Evolutionary conservation across 1,284 basidiomycete genomes (phyloP), one percentile per base, ranked within the genome.

Genomic region (Cryptococcus depauperatus): DNA sequence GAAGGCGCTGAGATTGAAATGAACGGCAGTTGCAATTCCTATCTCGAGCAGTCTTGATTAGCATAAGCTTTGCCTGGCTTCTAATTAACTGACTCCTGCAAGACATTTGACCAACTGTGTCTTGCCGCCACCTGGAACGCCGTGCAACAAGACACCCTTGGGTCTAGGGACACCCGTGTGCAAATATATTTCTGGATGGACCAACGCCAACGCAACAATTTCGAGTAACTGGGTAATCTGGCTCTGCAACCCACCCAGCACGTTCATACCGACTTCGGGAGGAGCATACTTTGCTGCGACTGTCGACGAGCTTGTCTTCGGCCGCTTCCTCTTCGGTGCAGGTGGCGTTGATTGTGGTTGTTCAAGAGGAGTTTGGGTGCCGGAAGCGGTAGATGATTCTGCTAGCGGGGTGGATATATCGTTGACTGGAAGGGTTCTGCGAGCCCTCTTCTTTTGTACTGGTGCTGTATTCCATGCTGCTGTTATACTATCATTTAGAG

Each of bases 51-150:
- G 29, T 9, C 34, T 6, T 13, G 33, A 32, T 51, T 29, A 54
- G 52, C 43, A 33, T 25, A 40, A n/a, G 19, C n/a, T 5, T 18
- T 27, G 2, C 3, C 2, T 23, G 37, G 21, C 27, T 5, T 18
- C 18, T 27, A 7, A 21, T 27, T 39, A 3, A 76, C 82, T 62
- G 63, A 88, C 88, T 47, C 92, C 93, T 32, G 91, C 92, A 41
- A 97, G 85, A 18, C 93, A 91, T 65, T 87, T 83, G 8, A 90
- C 90, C 16, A 93, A 71, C 61, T 92, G 71, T 0, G 91, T 95
- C 73, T 98, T 98, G 11, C 95, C 95, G 62, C 92, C 96, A 7
- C 93, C 93, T 0, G 93, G 92, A 2, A 93, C 93, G 1, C 93
- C 95, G 68, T 96, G 88, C 6, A 98, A 72, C 19, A 98, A 71